Evolutionary conservation across 2,329 filamentous ascomycete genomes (phyloP).

Genomic region (Phyllosticta ampelicida): DNA sequence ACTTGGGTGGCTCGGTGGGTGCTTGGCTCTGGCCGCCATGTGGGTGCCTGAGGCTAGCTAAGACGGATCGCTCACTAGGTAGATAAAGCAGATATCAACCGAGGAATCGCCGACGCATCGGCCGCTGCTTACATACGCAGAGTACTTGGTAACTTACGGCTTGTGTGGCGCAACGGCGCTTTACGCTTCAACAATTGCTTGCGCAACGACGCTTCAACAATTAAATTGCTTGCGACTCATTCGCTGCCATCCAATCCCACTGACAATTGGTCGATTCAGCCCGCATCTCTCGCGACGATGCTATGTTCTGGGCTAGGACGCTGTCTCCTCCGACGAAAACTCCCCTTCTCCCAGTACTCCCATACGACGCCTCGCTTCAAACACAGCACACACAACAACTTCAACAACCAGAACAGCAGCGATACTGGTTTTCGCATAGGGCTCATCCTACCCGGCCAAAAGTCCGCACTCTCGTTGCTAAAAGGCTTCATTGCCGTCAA

Average conservation of each 20-base stretch:
- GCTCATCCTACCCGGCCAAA: neutral
- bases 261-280: neutral
- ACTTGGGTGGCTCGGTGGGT: no score
- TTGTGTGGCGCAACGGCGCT: no score
- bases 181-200: no score
- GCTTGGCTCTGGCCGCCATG: no score
- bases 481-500: constrained; percentile 32
- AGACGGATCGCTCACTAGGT: no score
- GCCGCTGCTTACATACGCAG: no score
- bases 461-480: neutral
- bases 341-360: neutral
- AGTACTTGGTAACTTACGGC: no score
- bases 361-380: neutral
- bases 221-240: no score
- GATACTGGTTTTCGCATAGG: no score
- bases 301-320: neutral
- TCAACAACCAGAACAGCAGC: neutral
- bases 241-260: neutral
- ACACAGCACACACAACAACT: constrained; percentile 14
- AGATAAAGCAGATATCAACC: no score
- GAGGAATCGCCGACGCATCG: no score
- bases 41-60: no score
- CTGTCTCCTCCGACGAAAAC: neutral
- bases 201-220: neutral
- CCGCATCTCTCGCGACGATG: neutral